Evolutionary conservation across 2,329 filamentous ascomycete species (phyloP).

Genomic region (Diplocarpon rosae): DNA sequence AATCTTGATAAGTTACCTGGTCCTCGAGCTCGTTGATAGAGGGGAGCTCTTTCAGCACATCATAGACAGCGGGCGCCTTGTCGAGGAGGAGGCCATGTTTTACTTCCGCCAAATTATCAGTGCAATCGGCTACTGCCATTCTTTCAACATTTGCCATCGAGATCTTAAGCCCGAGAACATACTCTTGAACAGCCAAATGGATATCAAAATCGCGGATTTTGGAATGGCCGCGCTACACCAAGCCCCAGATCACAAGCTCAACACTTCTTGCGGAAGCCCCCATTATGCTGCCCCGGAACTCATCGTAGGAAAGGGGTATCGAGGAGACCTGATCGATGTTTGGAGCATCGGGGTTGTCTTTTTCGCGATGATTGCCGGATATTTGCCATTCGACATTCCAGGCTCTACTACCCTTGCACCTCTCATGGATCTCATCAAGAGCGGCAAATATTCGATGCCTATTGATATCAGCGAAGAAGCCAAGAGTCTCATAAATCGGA

Average conservation of each 20-base stretch:
- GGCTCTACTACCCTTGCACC: slow-evolving; percentile 38
- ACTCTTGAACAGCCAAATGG: slow-evolving; percentile 61
- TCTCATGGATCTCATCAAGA: slow-evolving; percentile 35
- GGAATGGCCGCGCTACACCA: slow-evolving; percentile 92
- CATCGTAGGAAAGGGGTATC: slow-evolving; percentile 65
- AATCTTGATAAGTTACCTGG: slow-evolving; percentile 61
- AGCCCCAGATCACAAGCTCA: slow-evolving; percentile 64
- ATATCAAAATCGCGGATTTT: slow-evolving; percentile 93
- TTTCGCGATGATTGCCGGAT: slow-evolving; percentile 75
- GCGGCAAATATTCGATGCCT: slow-evolving; percentile 51
- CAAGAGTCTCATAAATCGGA: slow-evolving; percentile 65
- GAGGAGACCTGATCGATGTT: slow-evolving; percentile 77
- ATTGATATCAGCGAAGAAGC: slow-evolving; percentile 55
- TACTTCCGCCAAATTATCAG: slow-evolving; percentile 92
- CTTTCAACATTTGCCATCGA: slow-evolving; percentile 89
- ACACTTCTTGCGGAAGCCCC: slow-evolving; percentile 88
- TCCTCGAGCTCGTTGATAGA: slow-evolving; percentile 82
- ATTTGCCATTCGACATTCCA: slow-evolving; percentile 62
- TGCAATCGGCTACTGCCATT: slow-evolving; percentile 84
- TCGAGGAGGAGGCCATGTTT: slow-evolving; percentile 69
- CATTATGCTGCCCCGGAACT: slow-evolving; percentile 95
- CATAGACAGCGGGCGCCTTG: slow-evolving; percentile 57
- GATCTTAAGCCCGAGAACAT: slow-evolving; percentile 98
- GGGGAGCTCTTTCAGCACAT: slow-evolving; percentile 71
- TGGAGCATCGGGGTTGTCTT: slow-evolving; percentile 92